Evolutionary conservation across 345 rosid genomes (phyloP).

Genomic region (Bruguiera sexangula): DNA sequence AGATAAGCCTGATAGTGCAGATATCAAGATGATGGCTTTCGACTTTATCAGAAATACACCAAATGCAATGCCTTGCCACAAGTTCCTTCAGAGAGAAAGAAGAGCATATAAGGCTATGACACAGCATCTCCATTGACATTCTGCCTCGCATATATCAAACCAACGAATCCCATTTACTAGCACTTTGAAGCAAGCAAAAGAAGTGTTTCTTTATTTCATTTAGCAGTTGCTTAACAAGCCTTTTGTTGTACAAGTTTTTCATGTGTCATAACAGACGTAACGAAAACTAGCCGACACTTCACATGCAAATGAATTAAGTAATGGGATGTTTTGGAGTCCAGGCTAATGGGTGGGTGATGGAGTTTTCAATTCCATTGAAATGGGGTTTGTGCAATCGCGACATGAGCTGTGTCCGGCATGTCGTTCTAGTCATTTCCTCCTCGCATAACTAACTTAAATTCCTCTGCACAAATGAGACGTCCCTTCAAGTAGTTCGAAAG

Average conservation of each 20-base stretch:
- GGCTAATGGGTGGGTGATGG: not conserved
- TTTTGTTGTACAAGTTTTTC: no score
- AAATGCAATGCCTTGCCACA: not conserved
- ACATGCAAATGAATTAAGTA: conserved; percentile 21
- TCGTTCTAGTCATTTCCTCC: not conserved
- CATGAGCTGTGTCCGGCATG: conserved; percentile 26
- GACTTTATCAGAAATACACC: not conserved
- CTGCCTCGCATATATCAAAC: not conserved
- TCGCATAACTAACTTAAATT: not conserved
- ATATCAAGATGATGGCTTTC: not conserved
- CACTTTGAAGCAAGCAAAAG: not conserved
- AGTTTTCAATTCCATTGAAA: not conserved
- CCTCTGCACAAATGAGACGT: not conserved
- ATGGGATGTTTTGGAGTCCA: not conserved
- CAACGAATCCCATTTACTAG: not conserved
- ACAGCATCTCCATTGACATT: not conserved
- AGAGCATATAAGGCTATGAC: not conserved
- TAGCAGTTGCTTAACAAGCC: no score
- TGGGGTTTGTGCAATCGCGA: not conserved
- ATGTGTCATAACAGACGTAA: conserved; percentile 2
- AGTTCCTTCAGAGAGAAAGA: not conserved
- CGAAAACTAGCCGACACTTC: conserved; percentile 16
- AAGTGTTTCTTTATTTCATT: not conserved
- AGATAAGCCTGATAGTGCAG: no score
- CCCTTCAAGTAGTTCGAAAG: not conserved